Evolutionary conservation across 495 filamentous ascomycete genomes (phyloP), one percentile per base, ranked within the genome.

Genomic region (Penicillium coprophilum): DNA sequence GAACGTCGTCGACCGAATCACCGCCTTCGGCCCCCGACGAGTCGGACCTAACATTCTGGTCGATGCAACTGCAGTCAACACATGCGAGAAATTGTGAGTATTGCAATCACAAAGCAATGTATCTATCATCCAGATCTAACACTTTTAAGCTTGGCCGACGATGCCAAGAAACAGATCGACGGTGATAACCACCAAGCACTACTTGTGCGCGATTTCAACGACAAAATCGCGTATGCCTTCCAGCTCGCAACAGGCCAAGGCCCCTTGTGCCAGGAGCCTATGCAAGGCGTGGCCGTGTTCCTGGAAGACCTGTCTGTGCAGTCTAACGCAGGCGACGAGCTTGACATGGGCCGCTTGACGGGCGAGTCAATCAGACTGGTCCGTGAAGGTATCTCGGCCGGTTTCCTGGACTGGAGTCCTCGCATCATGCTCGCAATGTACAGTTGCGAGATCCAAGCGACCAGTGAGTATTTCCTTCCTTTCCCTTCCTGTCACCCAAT

Each of bases 391-490:
- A 93, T 97, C 59, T 81, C 84, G 17, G 84, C 88, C 63, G 93
- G 87, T 15, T 96, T 97, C 77, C 75, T 96, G 4, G 95, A 97
- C 78, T 98, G 93, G 93, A 92, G 87, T 53, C 92, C 95, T 1
- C 84, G 94, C 2, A 79, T 98, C 28, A 81, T 97, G 78, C 85
- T 97, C 47, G 92, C 94, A n/a, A 97, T 97, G 91, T 98, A 98
- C 76, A 91, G 86, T 52, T 93, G 91, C 69, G 93, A 97, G 65
- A 97, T 98, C 62, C 95, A 97, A 80, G 91, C 93, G 48, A 91
- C 89, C 38, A 91, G 89, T 93, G 81, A 64, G 85, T 75, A n/a
- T 10, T 7, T 44, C 32, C 53, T 41, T 50, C 11, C 6, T 38
- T 28, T 17, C 48, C 28, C 31, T 39, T 49, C 32, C 51, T 43